phyloP scores from a whole-genome alignment of 768 basidiomycete species.

The Inosperma sp. region DNA sequence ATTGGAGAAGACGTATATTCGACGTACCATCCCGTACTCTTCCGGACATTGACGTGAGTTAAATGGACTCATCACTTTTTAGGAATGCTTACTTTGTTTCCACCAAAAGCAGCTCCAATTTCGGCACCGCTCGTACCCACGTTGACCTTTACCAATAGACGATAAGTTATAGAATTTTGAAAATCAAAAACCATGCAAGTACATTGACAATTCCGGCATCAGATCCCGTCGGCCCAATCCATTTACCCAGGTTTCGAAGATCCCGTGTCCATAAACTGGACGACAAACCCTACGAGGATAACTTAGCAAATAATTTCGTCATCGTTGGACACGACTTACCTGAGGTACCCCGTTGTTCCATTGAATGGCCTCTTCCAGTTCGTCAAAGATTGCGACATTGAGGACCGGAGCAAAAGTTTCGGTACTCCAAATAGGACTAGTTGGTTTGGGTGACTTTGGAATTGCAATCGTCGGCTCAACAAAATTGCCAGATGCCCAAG shows the following conservation, averaged over 20 bases:
- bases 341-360: slow-evolving; percentile 91
- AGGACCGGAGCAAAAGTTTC: slow-evolving; percentile 90
- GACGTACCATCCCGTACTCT: slow-evolving; percentile 80
- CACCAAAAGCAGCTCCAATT: slow-evolving; percentile 84
- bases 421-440: slow-evolving; percentile 63
- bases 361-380: slow-evolving; percentile 78
- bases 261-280: slow-evolving; percentile 90
- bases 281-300: slow-evolving; percentile 62
- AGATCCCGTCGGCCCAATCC: slow-evolving; percentile 86
- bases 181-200: slow-evolving; percentile 17
- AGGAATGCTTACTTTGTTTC: slow-evolving; percentile 68
- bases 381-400: slow-evolving; percentile 81
- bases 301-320: slow-evolving; percentile 10
- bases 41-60: slow-evolving; percentile 14
- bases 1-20: slow-evolving; percentile 7
- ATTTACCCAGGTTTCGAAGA: slow-evolving; percentile 78
- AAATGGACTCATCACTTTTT: not conserved
- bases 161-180: slow-evolving; percentile 14
- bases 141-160: slow-evolving; percentile 39
- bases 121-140: slow-evolving; percentile 59
- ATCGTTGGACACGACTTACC: slow-evolving; percentile 28
- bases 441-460: slow-evolving; percentile 51
- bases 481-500: slow-evolving; percentile 71
- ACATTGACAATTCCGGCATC: slow-evolving; percentile 94
- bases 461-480: slow-evolving; percentile 84